These are phyloP conservation scores for Acanthamoeba royreba DNA, from an alignment of 208 protist genomes.

Conservation along the genomic window DNA sequence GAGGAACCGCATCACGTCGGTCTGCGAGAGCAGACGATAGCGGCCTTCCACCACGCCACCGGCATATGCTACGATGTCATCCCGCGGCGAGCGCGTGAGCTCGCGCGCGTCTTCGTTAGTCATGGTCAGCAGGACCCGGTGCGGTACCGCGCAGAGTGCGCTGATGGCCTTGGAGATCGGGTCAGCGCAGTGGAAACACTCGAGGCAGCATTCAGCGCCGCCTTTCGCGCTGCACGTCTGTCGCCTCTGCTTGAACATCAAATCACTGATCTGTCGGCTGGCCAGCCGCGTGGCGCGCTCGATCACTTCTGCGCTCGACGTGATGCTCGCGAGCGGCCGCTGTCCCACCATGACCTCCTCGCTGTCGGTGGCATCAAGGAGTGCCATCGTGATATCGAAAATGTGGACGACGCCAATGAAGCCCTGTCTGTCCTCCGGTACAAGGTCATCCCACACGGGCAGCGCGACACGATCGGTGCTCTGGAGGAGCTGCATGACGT, in stretches of 20 bases:
- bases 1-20: background rate
- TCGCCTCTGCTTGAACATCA: background rate
- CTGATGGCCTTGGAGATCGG: background rate
- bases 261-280: background rate
- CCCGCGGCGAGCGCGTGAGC: background rate
- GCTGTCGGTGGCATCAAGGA: background rate
- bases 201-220: background rate
- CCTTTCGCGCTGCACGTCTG: too few species aligned
- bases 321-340: too few species aligned
- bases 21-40: slow-evolving; percentile 11
- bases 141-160: background rate
- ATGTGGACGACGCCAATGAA: background rate
- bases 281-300: background rate
- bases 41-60: background rate
- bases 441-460: background rate
- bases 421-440: background rate
- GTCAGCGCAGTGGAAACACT: background rate
- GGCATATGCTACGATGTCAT: too few species aligned
- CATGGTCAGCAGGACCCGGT: background rate
- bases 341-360: too few species aligned
- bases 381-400: background rate
- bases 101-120: background rate
- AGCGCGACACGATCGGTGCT: background rate
- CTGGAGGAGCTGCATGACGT: background rate
- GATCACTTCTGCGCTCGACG: background rate